Base-by-base conservation (phyloP, 2,329 filamentous ascomycete genomes). In the Aspergillus persii region DNA sequence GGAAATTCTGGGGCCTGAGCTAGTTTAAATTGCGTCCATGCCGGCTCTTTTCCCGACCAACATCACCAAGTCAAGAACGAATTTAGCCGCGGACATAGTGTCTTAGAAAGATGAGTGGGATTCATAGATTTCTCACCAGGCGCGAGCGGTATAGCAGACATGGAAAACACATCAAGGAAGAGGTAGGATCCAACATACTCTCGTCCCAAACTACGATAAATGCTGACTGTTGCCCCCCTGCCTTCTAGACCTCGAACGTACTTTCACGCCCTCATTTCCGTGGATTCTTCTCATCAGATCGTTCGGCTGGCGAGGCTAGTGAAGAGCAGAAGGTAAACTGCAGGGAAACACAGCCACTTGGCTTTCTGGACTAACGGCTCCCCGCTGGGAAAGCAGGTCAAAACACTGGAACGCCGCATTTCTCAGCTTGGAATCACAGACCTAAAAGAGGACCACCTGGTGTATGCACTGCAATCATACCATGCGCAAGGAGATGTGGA, bases 401-500 rank as follows among this genome's bases (percentile, higher is more conserved):
- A 84, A 64, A 74, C 74, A 36, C 76, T 88, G 33, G 77, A 83
- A 58, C 76, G 82, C 50, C 79, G 81, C 50, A 71, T 89, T 30
- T 73, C 80, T 44, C 72, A 78, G 23, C 75, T 77, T 60, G 86
- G 86, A 48, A 84, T 86, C 60, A 77, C 80, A 4, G 78, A 75
- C 9, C 74, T 89, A 79, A 74, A 84, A 79, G 78, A 87, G 60
- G 78, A 83, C 49, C 90, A 96, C 54, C 80, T 85, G 46, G 77
- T 80, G 57, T 86, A 88, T 76, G 85, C 85, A 1, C 75, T 90
- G 27, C 76, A 82, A 51, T 86, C 86, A 15, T 81, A 83, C 44
- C 88, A 87, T 69, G 85, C 88, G 33, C 81, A 86, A 29, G 87
- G 89, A 53, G 87, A 96, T 71, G 76, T 86, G 23, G 87, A 91